Evolutionary conservation across 2,329 filamentous ascomycete species (phyloP).

Genomic region (Tympanopsis confertula): DNA sequence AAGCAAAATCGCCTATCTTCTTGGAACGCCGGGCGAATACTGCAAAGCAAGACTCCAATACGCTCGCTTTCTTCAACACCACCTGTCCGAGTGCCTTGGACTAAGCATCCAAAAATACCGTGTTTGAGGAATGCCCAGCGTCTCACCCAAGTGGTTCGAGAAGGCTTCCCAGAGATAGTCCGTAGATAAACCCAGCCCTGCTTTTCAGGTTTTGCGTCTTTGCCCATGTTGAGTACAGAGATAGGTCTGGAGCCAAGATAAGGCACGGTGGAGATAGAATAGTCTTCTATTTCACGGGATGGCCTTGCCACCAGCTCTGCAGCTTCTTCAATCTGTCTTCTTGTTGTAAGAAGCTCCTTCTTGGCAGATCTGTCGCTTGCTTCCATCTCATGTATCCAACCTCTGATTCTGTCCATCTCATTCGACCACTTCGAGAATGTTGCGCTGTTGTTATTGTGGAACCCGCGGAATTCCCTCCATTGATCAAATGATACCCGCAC

Average conservation of each 20-base stretch:
- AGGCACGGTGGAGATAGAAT: slow-evolving; percentile 57
- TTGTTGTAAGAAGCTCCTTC: slow-evolving; percentile 48
- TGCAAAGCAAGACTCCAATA: slow-evolving; percentile 62
- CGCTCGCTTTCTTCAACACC: slow-evolving; percentile 66
- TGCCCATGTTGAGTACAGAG: slow-evolving; percentile 22
- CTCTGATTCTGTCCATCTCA: slow-evolving; percentile 60
- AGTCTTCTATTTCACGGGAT: slow-evolving; percentile 60
- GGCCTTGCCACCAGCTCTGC: slow-evolving; percentile 47
- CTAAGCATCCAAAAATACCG: slow-evolving; percentile 63
- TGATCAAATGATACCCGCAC: slow-evolving; percentile 58
- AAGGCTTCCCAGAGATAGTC: slow-evolving; percentile 55
- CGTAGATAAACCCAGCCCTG: slow-evolving; percentile 63
- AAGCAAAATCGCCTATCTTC: slow-evolving; percentile 67
- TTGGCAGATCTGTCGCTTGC: slow-evolving; percentile 54
- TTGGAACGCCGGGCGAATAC: slow-evolving; percentile 56
- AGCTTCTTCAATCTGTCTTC: slow-evolving; percentile 54
- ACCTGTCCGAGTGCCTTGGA: slow-evolving; percentile 53
- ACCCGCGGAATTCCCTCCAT: slow-evolving; percentile 54
- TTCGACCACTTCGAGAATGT: slow-evolving; percentile 40
- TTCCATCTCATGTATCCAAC: slow-evolving; percentile 65
- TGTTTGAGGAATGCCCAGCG: slow-evolving; percentile 66
- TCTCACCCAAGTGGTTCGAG: slow-evolving; percentile 54
- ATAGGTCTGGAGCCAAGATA: slow-evolving; percentile 41
- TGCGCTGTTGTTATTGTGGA: slow-evolving; percentile 37
- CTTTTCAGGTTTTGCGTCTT: slow-evolving; percentile 35